phyloP scores from a whole-genome alignment of 768 basidiomycete species.

The Infundibulicybe gibba region DNA sequence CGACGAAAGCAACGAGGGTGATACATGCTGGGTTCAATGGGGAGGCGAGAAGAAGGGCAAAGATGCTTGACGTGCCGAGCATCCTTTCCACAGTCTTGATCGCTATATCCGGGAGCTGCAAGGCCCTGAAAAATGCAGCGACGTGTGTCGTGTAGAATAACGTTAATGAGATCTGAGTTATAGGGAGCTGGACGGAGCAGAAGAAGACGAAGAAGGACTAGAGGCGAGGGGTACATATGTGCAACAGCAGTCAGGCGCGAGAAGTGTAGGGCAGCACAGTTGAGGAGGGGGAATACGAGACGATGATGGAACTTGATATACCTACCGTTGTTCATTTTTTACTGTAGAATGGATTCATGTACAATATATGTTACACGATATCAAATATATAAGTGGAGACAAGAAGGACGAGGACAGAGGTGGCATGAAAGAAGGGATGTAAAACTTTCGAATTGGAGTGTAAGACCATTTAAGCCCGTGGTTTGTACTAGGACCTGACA shows the following conservation, averaged over 20 bases:
- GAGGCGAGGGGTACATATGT: conserved; percentile 25
- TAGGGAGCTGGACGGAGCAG: conserved; percentile 41
- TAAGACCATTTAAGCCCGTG: too few species aligned
- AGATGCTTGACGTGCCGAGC: conserved; percentile 37
- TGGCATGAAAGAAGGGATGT: too few species aligned
- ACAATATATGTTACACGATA: too few species aligned
- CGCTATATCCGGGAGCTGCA: conserved; percentile 28
- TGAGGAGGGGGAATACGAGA: conserved; percentile 24
- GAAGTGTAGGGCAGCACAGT: neutral
- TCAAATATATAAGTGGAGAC: too few species aligned
- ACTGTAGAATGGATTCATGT: too few species aligned
- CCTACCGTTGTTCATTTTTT: too few species aligned
- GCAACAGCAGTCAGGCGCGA: conserved; percentile 11
- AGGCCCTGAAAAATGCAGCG: conserved; percentile 32
- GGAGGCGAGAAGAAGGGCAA: neutral
- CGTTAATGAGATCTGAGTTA: conserved; percentile 13
- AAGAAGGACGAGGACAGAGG: too few species aligned
- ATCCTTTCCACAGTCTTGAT: conserved; percentile 30
- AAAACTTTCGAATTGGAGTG: too few species aligned
- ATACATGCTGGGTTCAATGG: conserved; percentile 33
- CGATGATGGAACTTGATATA: too few species aligned
- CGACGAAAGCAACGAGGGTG: conserved; percentile 33
- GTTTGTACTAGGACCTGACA: too few species aligned
- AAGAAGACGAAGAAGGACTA: conserved; percentile 37
- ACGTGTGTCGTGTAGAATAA: conserved; percentile 37